These are phyloP conservation scores for Rheum nobile DNA, from an alignment of 148 eudicot species.

Conservation along the genomic window DNA sequence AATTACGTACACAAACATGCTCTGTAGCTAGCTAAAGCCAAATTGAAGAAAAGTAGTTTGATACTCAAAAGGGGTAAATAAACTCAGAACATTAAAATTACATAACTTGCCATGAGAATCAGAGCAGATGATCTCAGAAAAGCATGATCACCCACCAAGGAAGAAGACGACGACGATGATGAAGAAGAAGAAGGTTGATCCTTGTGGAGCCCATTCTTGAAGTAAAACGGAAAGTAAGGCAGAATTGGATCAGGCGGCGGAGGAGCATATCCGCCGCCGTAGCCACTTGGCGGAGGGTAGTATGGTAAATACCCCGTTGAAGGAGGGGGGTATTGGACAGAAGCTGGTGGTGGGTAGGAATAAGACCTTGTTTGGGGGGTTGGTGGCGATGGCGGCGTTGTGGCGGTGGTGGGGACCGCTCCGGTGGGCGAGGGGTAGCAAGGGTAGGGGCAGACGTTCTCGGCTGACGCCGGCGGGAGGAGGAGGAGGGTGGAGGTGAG, in stretches of 20 bases:
- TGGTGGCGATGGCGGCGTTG: slow-evolving; percentile 5
- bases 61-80: neutral
- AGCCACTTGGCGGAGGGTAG: slow-evolving; percentile 3
- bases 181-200: neutral
- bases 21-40: neutral
- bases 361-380: neutral
- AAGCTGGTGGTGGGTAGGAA: neutral
- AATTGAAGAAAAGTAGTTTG: neutral
- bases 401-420: neutral
- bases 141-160: neutral
- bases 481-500: neutral
- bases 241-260: slow-evolving; percentile 10
- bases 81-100: neutral
- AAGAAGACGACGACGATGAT: neutral
- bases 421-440: slow-evolving; percentile 6
- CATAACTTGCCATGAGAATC: neutral
- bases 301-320: slow-evolving; percentile 4
- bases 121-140: neutral
- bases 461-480: neutral
- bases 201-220: slow-evolving; percentile 5
- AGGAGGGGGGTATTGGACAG: neutral
- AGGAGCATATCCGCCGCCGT: neutral
- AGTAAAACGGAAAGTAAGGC: slow-evolving; percentile 10
- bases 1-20: neutral
- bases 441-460: slow-evolving; percentile 8